Percentiles rank a stretch among this genome's conserved stretches.
Conservation (phyloP, 169 alveolate genomes). For the Cryptosporidium ryanae region DNA sequence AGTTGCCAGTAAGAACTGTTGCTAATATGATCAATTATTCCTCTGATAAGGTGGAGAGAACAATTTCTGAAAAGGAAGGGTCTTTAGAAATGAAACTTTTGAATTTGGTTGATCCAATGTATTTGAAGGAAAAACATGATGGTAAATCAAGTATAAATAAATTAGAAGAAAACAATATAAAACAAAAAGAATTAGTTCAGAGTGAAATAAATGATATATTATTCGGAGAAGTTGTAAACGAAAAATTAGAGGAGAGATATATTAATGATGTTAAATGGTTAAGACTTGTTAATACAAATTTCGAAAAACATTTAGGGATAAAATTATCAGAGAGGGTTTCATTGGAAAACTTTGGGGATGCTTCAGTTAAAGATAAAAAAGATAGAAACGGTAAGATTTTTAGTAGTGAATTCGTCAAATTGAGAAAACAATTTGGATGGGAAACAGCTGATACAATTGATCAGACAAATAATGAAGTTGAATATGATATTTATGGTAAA, state of each 20-base stretch:
- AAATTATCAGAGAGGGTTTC: conserved; percentile 11
- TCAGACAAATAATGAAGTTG: conserved; percentile 17
- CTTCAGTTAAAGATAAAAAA: conserved; percentile 1
- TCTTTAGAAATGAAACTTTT: conserved; percentile 23
- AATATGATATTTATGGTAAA: conserved; percentile 29
- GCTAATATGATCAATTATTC: conserved; percentile 22
- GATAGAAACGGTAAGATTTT: neutral
- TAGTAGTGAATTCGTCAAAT: conserved; percentile 18
- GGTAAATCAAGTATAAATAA: conserved; percentile 2
- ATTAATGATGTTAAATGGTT: conserved; percentile 1
- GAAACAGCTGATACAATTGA: neutral
- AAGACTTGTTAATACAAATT: conserved; percentile 20
- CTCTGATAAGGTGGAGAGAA: conserved; percentile 21
- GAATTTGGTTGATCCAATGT: conserved; percentile 34
- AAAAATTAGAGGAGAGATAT: neutral
- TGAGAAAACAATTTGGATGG: conserved; percentile 54
- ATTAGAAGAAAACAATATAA: neutral
- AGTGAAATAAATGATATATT: conserved; percentile 1
- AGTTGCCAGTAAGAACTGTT: conserved; percentile 47
- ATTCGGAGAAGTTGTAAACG: neutral
- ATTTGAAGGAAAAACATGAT: conserved; percentile 6
- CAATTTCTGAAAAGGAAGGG: conserved; percentile 30
- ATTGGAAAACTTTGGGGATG: conserved; percentile 39
- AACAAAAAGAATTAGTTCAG: neutral
- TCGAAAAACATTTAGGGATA: conserved; percentile 55